Percentiles rank a stretch among this genome's conserved stretches.
These are phyloP conservation scores for Myriosclerotinia duriaeana DNA, from an alignment of 2,329 filamentous ascomycete species.

Conservation along the genomic window DNA sequence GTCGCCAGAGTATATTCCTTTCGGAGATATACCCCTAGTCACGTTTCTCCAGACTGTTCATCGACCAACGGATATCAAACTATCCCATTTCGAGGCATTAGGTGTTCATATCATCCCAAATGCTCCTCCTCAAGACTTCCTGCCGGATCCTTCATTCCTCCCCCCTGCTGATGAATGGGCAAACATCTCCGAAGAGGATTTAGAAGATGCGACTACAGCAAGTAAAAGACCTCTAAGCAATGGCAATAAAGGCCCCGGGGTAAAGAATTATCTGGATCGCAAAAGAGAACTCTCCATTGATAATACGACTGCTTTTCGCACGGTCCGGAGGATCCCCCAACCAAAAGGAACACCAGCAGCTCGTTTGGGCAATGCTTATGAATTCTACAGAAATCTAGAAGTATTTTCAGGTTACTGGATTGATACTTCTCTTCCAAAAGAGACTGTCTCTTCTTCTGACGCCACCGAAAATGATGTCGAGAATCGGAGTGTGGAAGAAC, in stretches of 20 bases:
- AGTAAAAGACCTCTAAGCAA: slow-evolving; percentile 53
- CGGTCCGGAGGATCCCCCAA: slow-evolving; percentile 57
- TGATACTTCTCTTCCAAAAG: slow-evolving; percentile 50
- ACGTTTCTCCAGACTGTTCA: slow-evolving; percentile 54
- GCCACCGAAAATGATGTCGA: slow-evolving; percentile 5
- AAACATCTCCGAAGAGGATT: slow-evolving; percentile 34
- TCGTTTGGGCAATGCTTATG: slow-evolving; percentile 62
- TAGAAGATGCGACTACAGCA: slow-evolving; percentile 47
- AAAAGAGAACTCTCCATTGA: slow-evolving; percentile 55
- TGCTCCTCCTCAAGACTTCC: slow-evolving; percentile 49
- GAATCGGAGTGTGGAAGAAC: slow-evolving; percentile 25
- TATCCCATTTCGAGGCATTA: slow-evolving; percentile 56
- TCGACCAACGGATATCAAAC: slow-evolving; percentile 51
- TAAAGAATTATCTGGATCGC: slow-evolving; percentile 58
- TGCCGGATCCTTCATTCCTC: slow-evolving; percentile 54
- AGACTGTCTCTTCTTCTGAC: slow-evolving; percentile 29
- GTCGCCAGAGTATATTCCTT: slow-evolving; percentile 30
- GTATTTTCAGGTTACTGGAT: slow-evolving; percentile 60
- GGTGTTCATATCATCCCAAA: slow-evolving; percentile 56
- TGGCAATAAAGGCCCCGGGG: slow-evolving; percentile 56
- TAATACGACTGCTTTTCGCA: slow-evolving; percentile 61
- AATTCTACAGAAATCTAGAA: slow-evolving; percentile 65
- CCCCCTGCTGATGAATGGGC: slow-evolving; percentile 55
- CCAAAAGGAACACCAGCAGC: slow-evolving; percentile 54
- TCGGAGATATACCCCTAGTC: slow-evolving; percentile 46